Conservation (phyloP, 768 basidiomycete species). For the Suillus placidus region DNA sequence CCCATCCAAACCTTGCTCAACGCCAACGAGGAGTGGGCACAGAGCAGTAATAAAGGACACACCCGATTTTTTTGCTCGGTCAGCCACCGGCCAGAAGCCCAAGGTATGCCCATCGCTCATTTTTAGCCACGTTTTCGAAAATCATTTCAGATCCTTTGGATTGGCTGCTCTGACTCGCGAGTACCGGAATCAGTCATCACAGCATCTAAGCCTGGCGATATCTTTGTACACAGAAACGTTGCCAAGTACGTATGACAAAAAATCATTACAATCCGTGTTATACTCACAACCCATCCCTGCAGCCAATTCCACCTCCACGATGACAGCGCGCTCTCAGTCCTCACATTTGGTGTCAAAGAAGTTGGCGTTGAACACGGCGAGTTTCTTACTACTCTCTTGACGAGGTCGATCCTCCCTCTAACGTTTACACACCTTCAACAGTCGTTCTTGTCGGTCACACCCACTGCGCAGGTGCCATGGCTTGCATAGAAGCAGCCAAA, state of each 20-base stretch:
- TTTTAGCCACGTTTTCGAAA: not conserved
- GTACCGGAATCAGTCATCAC: slow-evolving; percentile 83
- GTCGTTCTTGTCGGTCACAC: slow-evolving; percentile 86
- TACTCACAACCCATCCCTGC: not conserved
- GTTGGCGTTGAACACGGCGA: slow-evolving; percentile 80
- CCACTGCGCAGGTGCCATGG: slow-evolving; percentile 75
- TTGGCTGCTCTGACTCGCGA: slow-evolving; percentile 86
- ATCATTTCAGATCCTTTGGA: slow-evolving; percentile 65
- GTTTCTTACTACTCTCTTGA: slow-evolving; percentile 38
- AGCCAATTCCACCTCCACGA: slow-evolving; percentile 80
- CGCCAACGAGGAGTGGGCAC: slow-evolving; percentile 72
- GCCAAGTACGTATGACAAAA: slow-evolving; percentile 64
- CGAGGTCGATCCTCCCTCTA: slow-evolving; percentile 32
- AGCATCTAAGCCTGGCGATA: slow-evolving; percentile 75
- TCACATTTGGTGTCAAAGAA: slow-evolving; percentile 70
- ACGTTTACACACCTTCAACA: slow-evolving; percentile 28
- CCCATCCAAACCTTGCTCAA: slow-evolving; percentile 35
- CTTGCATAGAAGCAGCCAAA: slow-evolving; percentile 52
- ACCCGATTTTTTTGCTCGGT: slow-evolving; percentile 64
- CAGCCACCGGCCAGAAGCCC: slow-evolving; percentile 65
- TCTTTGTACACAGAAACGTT: slow-evolving; percentile 89
- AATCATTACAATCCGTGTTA: not conserved
- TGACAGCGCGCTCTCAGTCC: slow-evolving; percentile 68
- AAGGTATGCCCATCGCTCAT: slow-evolving; percentile 47
- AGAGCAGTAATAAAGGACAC: slow-evolving; percentile 54